phyloP scores from a whole-genome alignment of 495 filamentous ascomycete species.

The Talaromyces thailandensis region DNA sequence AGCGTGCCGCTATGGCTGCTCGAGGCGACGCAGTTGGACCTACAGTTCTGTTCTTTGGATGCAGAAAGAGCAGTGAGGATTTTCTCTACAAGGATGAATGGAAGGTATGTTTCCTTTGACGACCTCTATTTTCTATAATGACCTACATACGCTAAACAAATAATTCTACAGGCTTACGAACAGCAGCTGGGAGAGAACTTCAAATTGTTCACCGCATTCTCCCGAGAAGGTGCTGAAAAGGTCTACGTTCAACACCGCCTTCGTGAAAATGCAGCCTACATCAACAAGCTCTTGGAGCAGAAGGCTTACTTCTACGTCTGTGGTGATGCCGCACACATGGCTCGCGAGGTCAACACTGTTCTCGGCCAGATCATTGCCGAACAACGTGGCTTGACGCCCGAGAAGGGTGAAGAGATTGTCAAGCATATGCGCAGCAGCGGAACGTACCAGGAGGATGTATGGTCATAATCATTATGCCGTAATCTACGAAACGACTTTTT shows the following conservation, averaged over 20 bases:
- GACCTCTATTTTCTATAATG: neutral
- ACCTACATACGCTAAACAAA: conserved; percentile 8
- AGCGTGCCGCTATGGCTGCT: conserved; percentile 72
- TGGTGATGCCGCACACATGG: conserved; percentile 97
- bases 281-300: conserved; percentile 84
- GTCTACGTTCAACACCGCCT: conserved; percentile 96
- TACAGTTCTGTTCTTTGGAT: conserved; percentile 91
- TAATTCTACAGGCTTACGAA: conserved; percentile 59
- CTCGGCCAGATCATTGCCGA: conserved; percentile 77
- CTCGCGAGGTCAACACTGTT: conserved; percentile 83
- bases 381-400: conserved; percentile 67
- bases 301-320: conserved; percentile 97
- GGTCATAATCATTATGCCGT: conserved; percentile 52
- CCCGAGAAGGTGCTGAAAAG: conserved; percentile 69
- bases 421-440: conserved; percentile 90
- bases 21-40: conserved; percentile 80
- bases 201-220: conserved; percentile 86
- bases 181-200: conserved; percentile 77
- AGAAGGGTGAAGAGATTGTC: conserved; percentile 89
- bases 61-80: conserved; percentile 75
- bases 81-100: conserved; percentile 90
- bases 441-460: conserved; percentile 96
- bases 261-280: conserved; percentile 67
- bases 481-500: conserved; percentile 11
- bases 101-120: conserved; percentile 55